These are phyloP conservation scores for Calendula officinalis DNA, from an alignment of 129 eudicot genomes.

Conservation along the genomic window DNA sequence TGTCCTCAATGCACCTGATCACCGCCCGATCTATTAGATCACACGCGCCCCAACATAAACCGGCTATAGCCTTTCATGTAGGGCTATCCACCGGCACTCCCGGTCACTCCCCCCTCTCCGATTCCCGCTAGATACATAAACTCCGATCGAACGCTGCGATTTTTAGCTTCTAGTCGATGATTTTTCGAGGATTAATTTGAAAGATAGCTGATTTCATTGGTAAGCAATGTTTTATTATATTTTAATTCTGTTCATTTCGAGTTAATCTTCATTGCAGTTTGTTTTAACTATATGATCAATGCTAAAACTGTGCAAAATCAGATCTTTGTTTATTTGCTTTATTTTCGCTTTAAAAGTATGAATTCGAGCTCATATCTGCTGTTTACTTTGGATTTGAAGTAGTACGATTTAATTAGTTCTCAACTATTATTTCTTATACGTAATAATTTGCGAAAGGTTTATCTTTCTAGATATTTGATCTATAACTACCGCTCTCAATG, in stretches of 20 bases:
- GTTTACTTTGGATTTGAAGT: slow-evolving; percentile 17
- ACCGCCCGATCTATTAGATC: slow-evolving; percentile 32
- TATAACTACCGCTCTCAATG: slow-evolving; percentile 8
- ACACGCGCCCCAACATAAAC: slow-evolving; percentile 38
- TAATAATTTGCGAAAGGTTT: slow-evolving; percentile 20
- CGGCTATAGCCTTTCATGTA: slow-evolving; percentile 29
- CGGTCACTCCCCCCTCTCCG: slow-evolving; percentile 24
- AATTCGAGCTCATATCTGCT: slow-evolving; percentile 6
- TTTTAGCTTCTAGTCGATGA: not conserved
- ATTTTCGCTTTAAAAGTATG: not conserved
- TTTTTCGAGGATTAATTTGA: not conserved
- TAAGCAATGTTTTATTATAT: slow-evolving; percentile 1
- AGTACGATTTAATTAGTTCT: not conserved
- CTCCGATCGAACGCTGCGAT: slow-evolving; percentile 32
- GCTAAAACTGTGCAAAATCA: slow-evolving; percentile 15
- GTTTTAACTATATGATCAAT: slow-evolving; percentile 26
- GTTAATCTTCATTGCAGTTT: not conserved
- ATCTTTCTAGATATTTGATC: slow-evolving; percentile 24
- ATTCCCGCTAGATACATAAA: slow-evolving; percentile 44
- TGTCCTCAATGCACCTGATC: slow-evolving; percentile 28
- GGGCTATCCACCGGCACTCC: slow-evolving; percentile 32
- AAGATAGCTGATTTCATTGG: not conserved
- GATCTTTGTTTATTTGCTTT: slow-evolving; percentile 14
- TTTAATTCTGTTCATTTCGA: not conserved
- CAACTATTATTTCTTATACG: too few relatives aligned